Percentiles rank a stretch among this genome's conserved stretches.
phyloP scores from a whole-genome alignment of 2,329 filamentous ascomycete species.

The Aureobasidium namibiae region DNA sequence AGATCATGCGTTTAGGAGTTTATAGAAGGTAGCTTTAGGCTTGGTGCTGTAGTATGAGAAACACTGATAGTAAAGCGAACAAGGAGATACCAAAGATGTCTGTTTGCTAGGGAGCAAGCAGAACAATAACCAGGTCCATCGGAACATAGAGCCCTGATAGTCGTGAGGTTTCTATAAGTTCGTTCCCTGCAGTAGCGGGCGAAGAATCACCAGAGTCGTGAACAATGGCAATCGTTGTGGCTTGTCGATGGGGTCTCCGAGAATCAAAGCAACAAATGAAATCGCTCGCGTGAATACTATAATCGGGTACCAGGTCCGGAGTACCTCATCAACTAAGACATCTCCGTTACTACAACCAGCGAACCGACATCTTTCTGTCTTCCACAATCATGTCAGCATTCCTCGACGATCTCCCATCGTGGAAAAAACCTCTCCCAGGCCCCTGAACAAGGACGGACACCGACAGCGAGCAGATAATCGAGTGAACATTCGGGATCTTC shows the following conservation, averaged over 20 bases:
- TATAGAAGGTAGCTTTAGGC: background rate
- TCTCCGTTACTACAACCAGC: background rate
- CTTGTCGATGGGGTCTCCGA: background rate
- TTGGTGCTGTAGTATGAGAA: no score
- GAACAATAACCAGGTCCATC: background rate
- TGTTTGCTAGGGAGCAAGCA: background rate
- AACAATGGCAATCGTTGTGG: background rate
- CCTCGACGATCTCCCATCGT: background rate
- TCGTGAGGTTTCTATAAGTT: background rate
- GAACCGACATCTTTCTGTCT: background rate
- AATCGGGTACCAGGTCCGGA: no score
- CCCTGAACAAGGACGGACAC: background rate
- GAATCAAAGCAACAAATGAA: background rate
- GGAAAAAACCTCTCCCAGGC: background rate
- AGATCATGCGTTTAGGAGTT: background rate
- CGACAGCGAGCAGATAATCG: background rate
- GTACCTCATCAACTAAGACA: no score
- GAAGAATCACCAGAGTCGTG: background rate
- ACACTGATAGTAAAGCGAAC: no score
- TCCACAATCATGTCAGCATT: background rate
- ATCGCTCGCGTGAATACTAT: background rate
- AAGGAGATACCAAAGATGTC: no score
- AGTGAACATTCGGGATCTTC: background rate
- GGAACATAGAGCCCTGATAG: no score
- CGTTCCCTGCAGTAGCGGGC: no score